A percentile compares a stretch with the other conserved stretches of the same genome.
phyloP scores from a whole-genome alignment of 73 alveolate species.

The Durusdinium trenchii region DNA sequence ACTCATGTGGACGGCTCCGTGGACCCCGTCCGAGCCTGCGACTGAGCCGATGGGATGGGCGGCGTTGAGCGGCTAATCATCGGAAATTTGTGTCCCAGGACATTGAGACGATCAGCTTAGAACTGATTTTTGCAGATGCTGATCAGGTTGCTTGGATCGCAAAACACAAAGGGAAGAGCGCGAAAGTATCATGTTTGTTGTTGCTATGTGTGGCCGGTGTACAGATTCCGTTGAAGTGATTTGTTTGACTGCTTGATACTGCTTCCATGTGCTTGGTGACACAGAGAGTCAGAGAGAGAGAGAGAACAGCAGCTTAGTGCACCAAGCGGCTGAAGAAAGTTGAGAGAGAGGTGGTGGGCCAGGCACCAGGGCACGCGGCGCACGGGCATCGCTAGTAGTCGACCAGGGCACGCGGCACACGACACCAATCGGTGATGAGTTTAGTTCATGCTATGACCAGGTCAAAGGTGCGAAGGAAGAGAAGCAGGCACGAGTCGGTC shows the following conservation, averaged over 20 bases:
- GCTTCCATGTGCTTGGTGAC: neutral
- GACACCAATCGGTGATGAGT: too few species aligned
- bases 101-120: slow-evolving; percentile 83
- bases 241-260: neutral
- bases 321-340: slow-evolving; percentile 91
- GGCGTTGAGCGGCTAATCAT: neutral
- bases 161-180: neutral
- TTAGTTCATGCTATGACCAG: neutral
- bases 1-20: slow-evolving; percentile 83
- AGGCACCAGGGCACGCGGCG: neutral
- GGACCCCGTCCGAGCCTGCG: slow-evolving; percentile 70
- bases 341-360: slow-evolving; percentile 85
- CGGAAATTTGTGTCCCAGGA: neutral
- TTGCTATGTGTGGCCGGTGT: neutral
- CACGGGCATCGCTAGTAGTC: too few species aligned
- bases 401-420: too few species aligned
- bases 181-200: neutral
- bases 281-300: too few species aligned
- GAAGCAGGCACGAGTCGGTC: too few species aligned
- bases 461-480: slow-evolving; percentile 90
- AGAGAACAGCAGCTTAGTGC: slow-evolving; percentile 24
- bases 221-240: neutral
- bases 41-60: neutral
- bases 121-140: slow-evolving; percentile 78
- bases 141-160: slow-evolving; percentile 40